phyloP scores from a whole-genome alignment of 441 rosid species.

The Mallotus japonicus region DNA sequence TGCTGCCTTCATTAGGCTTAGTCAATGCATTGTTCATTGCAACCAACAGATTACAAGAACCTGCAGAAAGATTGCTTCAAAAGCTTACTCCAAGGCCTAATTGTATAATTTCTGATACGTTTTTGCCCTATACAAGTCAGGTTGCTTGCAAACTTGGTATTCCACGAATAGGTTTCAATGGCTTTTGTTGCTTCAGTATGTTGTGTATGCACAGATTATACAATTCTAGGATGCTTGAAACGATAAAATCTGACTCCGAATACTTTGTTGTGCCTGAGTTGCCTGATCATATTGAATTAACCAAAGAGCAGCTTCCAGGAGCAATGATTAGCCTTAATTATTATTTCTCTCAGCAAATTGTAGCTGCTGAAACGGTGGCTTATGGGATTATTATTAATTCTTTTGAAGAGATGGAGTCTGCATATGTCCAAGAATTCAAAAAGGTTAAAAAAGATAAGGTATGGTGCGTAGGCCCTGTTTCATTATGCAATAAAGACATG shows the following conservation, averaged over 20 bases:
- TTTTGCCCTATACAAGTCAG: slow-evolving; percentile 22
- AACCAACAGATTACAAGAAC: slow-evolving; percentile 19
- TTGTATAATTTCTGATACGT: slow-evolving; percentile 39
- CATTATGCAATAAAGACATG: slow-evolving; percentile 27
- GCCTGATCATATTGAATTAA: slow-evolving; percentile 24
- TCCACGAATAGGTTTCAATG: slow-evolving; percentile 40
- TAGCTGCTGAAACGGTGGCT: slow-evolving; percentile 20
- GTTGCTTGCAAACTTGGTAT: slow-evolving; percentile 31
- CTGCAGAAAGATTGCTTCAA: slow-evolving; percentile 20
- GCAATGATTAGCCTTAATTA: neutral
- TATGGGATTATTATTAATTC: slow-evolving; percentile 35
- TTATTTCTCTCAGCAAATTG: neutral
- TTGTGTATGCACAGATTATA: slow-evolving; percentile 4
- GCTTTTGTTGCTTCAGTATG: slow-evolving; percentile 25
- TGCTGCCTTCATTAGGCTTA: slow-evolving; percentile 18
- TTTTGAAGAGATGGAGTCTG: slow-evolving; percentile 42
- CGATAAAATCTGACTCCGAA: slow-evolving; percentile 19
- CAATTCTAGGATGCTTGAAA: slow-evolving; percentile 9
- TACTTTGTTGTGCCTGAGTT: slow-evolving; percentile 28
- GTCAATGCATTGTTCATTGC: slow-evolving; percentile 18
- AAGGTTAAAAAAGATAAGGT: slow-evolving; percentile 3
- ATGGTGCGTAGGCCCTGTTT: slow-evolving; percentile 35
- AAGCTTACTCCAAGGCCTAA: slow-evolving; percentile 29
- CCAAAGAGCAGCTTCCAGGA: slow-evolving; percentile 15
- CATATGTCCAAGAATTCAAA: slow-evolving; percentile 22